Base-by-base conservation (phyloP, 148 eudicot genomes). In the Rhododendron molle region DNA sequence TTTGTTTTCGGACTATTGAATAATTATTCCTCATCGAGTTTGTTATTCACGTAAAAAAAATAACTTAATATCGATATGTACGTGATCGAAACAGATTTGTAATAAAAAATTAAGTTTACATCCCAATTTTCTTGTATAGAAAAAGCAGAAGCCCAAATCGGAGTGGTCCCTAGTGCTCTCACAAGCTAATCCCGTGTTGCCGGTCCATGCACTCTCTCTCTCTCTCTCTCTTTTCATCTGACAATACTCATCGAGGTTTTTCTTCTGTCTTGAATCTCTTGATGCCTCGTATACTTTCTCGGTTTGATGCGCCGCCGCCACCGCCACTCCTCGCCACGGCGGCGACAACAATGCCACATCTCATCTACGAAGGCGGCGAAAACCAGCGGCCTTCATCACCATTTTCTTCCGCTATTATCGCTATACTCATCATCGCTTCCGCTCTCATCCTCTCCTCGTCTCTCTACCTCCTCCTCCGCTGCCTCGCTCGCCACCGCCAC, bases 401-500 rank as follows among this genome's bases (percentile, higher is more conserved):
- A 6, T 20, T 91, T 3, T 86, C 89, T 4, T 81, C 92, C 7
- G 85, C 90, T 0, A 32, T 92, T 12, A 88, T 91, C 13, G 90
- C 95, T 0, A 88, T 92, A 12, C 86, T 92, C 28, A 72, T 94
- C 14, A 78, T 96, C 74, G 92, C 98, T 30, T 88, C 92, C 69
- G 91, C 94, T 62, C 85, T 94, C 83, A 87, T 92, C 56, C 84
- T 92, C 86, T 90, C 94, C 85, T 93, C 95, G 72, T 90, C 93
- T 4, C 85, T 93, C 46, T 94, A 93, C 92, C 92, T 95, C 83
- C 90, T 95, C 85, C 92, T 93, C 87, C 94, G 94, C 78, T 86
- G 87, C 90, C 32, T 92, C 86, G 76, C 90, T 81, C 90, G 90
- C 73, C 85, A 74, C 73, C 12, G 81, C 74, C 43, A 16, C 84